phyloP scores from a whole-genome alignment of 192 early-diverging fungal species.

The Backusella tarrabulga region DNA sequence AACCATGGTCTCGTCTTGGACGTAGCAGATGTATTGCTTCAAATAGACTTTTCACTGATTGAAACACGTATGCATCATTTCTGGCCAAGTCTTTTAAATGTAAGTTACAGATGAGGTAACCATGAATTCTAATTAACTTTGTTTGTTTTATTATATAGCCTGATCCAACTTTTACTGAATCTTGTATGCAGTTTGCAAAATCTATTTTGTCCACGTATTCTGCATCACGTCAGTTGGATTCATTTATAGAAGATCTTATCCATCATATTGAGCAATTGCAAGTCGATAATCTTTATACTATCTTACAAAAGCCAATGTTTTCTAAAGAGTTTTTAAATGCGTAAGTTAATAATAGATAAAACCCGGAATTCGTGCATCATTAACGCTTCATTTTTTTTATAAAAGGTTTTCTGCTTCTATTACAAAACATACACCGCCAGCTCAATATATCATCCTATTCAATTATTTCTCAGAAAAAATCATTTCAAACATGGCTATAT shows the following conservation, averaged over 20 bases:
- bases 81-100: constrained; percentile 29
- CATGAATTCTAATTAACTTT: background rate
- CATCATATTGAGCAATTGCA: background rate
- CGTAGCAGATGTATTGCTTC: constrained; percentile 14
- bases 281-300: constrained; percentile 6
- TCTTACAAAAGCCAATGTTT: constrained; percentile 24
- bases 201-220: constrained; percentile 22
- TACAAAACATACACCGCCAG: constrained; percentile 23
- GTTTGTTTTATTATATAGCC: background rate
- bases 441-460: constrained; percentile 26
- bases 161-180: background rate
- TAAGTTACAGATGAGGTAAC: background rate
- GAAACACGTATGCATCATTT: constrained; percentile 23
- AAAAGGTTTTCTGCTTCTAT: constrained; percentile 16
- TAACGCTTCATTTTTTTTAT: background rate
- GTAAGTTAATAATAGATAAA: constrained; percentile 16
- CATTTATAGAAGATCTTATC: constrained; percentile 25
- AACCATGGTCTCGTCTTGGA: constrained; percentile 16
- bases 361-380: background rate
- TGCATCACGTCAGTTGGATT: constrained; percentile 31
- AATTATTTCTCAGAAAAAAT: constrained; percentile 15
- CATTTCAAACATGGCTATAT: background rate
- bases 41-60: constrained; percentile 28
- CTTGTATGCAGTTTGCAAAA: constrained; percentile 11
- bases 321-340: constrained; percentile 17